Evolutionary conservation across 805 yeast genomes (phyloP), one percentile per base, ranked within the genome.

Genomic region (Spathaspora sp.): DNA sequence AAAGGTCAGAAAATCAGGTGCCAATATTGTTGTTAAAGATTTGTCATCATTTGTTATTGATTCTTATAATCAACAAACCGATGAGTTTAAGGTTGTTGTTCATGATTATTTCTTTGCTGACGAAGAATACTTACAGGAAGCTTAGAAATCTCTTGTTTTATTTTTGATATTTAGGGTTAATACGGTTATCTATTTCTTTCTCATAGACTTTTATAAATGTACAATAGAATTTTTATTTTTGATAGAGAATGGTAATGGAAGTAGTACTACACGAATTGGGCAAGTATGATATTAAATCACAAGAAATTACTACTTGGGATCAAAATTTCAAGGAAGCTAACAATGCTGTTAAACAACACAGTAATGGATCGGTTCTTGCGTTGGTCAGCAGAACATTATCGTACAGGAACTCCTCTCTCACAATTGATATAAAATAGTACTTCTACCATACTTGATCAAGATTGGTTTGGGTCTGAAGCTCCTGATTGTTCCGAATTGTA

Each of bases 11-110:
- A 80, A 76, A 50, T 81, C 88, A 50, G 96, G 96, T 60, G 96
- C 96, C 57, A 86, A 83, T 63, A 86, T 85, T 66, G 91, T 88
- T 51, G 89, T 89, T 54, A 81, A 84, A 64, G 89, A 87, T 73
- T 78, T 87, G 70, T 74, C 78, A 44, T 75, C 79, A 49, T 82
- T 88, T 63, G 76, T 75, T 67, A 79, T 87, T 52, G 79, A 77
- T 49, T 77, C 77, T 35, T 85, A 81, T 75, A 66, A 72, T 52
- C 55, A 66, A 51, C 75, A 68, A 51, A 69, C 78, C 20, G 76
- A 75, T 53, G 70, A 69, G 59, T 70, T 72, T 65, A 73, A 70
- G 66, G 76, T 73, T 50, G 57, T 65, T 28, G 78, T 73, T 28
- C 50, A 53, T 42, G 70, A 73, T 29, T 73, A 73, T 64, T 76